Evolutionary conservation across 1,139 yeast genomes (phyloP), one percentile per base, ranked within the genome.

Genomic region (Geotrichum siamense): DNA sequence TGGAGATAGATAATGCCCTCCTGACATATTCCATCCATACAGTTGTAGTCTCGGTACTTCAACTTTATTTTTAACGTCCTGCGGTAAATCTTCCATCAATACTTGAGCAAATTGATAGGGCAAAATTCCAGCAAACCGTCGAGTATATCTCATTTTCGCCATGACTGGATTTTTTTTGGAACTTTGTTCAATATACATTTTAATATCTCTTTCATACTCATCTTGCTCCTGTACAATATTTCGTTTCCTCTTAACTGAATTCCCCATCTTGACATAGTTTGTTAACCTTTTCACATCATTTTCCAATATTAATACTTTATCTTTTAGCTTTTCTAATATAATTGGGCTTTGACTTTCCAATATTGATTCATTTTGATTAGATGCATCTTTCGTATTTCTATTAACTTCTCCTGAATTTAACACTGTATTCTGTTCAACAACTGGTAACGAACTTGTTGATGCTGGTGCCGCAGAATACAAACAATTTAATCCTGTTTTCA

Each of bases 1-100:
- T 6, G 69, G 63, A 20, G 60, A 59, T 13, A 76, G 53, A 54
- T 75, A 79, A 51, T 72, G 72, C 17, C 69, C 70, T 1, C 84
- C 83, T 32, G 75, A 68, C 74, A 78, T 65, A 56, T 78, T 78
- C 83, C 83, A 79, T n/a, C 82, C 83, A 55, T 76, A 78, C 48
- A 69, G 74, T 55, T 79, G 84, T 15, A 69, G 63, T 46, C 84
- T 60, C 2, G 85, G 85, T 6, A 75, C 53, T 4, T 64, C 56
- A 5, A 77, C 70, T 32, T 64, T 59, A 27, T 60, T 55, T 43
- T 65, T 61, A 50, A 66, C 62, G 20, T 69, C 70, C 15, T 32
- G 41, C n/a, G 50, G 41, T 15, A 49, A 32, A 10, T 27, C 30
- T 13, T 34, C 40, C 31, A 42, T 27, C 25, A 49, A 30, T 3